Percentiles rank a stretch among this genome's conserved stretches.
These are phyloP conservation scores for Ogataea corticis DNA, from an alignment of 805 yeast species.

Conservation along the genomic window DNA sequence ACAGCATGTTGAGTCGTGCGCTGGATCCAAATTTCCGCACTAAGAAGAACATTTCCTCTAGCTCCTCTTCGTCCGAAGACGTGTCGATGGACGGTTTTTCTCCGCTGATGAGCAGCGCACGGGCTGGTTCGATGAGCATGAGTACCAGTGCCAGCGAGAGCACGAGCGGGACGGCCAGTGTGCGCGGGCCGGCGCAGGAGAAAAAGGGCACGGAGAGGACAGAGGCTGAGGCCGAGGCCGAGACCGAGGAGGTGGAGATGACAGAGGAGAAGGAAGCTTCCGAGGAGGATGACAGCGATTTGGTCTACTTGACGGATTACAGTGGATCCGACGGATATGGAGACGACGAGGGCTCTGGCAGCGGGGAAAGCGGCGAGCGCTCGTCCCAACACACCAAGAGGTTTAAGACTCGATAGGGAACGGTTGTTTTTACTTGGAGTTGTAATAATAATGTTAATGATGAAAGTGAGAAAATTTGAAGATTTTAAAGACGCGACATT, in stretches of 20 bases:
- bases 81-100: slow-evolving; percentile 17
- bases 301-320: slow-evolving; percentile 15
- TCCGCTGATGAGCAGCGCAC: slow-evolving; percentile 7
- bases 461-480: not conserved
- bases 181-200: slow-evolving; percentile 3
- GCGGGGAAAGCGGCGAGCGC: not conserved
- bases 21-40: slow-evolving; percentile 14
- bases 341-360: slow-evolving; percentile 1
- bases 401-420: slow-evolving; percentile 2
- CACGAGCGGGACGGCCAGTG: slow-evolving; percentile 8
- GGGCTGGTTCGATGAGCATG: not conserved
- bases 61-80: slow-evolving; percentile 15
- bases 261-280: not conserved
- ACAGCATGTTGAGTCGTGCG: slow-evolving; percentile 18
- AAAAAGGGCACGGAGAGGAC: not conserved
- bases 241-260: not conserved
- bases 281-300: slow-evolving; percentile 10
- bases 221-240: not conserved
- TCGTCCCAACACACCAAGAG: slow-evolving; percentile 1
- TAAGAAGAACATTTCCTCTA: slow-evolving; percentile 8
- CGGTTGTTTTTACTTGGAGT: not conserved
- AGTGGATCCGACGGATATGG: slow-evolving; percentile 1
- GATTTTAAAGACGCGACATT: not conserved
- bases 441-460: slow-evolving; percentile 1
- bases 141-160: slow-evolving; percentile 2